These are phyloP conservation scores for Diaporthe longicolla DNA, from an alignment of 2,329 filamentous ascomycete species.

Conservation along the genomic window DNA sequence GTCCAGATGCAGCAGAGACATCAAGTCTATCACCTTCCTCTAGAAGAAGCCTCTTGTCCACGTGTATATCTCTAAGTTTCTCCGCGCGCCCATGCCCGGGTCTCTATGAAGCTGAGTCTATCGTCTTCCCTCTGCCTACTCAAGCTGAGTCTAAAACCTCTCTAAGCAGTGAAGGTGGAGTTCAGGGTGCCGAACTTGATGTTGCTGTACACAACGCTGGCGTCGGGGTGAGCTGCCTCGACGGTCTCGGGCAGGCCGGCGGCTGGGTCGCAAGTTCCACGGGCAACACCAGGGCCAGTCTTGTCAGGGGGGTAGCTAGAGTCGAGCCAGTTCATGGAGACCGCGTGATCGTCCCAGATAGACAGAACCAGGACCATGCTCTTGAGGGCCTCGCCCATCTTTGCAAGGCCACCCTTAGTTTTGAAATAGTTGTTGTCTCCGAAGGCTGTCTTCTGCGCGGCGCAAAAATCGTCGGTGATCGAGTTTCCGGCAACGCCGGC, in stretches of 20 bases:
- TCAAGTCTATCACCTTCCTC: conserved; percentile 30
- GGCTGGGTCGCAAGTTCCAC: conserved; percentile 62
- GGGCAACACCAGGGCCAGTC: conserved; percentile 58
- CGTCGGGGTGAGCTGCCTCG: conserved; percentile 56
- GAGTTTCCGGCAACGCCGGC: conserved; percentile 49
- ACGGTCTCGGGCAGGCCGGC: conserved; percentile 62
- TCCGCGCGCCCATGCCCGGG: neutral
- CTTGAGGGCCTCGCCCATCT: conserved; percentile 59
- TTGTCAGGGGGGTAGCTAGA: conserved; percentile 64
- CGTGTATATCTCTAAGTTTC: conserved; percentile 5
- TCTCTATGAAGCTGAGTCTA: conserved; percentile 32
- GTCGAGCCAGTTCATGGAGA: conserved; percentile 70
- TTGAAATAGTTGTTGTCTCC: conserved; percentile 64
- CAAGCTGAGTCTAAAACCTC: neutral
- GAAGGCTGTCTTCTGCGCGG: conserved; percentile 67
- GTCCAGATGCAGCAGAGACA: conserved; percentile 24
- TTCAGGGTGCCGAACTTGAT: conserved; percentile 64
- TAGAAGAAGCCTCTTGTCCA: neutral
- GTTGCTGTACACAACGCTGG: conserved; percentile 63
- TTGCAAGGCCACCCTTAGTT: conserved; percentile 65
- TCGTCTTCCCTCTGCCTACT: neutral
- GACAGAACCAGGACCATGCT: conserved; percentile 53
- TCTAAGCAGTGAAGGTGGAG: conserved; percentile 55
- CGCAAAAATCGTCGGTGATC: conserved; percentile 69
- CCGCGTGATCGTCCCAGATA: conserved; percentile 32